Evolutionary conservation across 1,284 basidiomycete species (phyloP), one percentile per base, ranked within the genome.

Genomic region (Malassezia pachydermatis): DNA sequence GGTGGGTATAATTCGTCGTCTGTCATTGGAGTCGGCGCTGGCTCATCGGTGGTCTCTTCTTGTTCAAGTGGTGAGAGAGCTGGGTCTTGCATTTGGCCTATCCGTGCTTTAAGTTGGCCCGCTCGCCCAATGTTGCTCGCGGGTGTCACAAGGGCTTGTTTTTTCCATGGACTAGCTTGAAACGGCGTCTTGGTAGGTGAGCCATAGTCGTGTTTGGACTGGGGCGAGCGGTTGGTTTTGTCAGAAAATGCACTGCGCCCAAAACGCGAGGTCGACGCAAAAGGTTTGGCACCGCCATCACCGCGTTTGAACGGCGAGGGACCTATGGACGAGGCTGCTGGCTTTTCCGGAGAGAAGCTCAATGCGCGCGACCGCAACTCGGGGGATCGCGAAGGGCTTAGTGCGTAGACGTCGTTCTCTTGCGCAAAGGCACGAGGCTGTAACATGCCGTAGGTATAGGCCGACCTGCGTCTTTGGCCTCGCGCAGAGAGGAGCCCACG

Each of bases 1-100:
- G 62, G 59, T 8, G 65, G 65, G 33, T 62, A 65, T 47, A 58
- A 45, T 30, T 67, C 64, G 20, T 67, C 64, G 27, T 63, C 64
- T 4, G 56, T 57, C 50, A 63, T 16, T 16, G 19, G 13, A 7
- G 32, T 3, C 3, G 28, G 17, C 19, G 7, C 9, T 14, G 19
- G 14, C 16, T 10, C 16, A 17, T 36, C 34, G 10, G 14, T 10
- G 34, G 20, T 19, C 2, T 10, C 5, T 2, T n/a, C n/a, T 20
- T 19, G 34, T 17, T 36, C 11, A n/a, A n/a, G n/a, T n/a, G n/a
- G n/a, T n/a, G n/a, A n/a, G n/a, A n/a, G n/a, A n/a, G n/a, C n/a
- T 11, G 60, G 54, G 34, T 63, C 64, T 39, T 57, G 27, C 25
- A 61, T 55, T 39, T 67, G 60, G 39, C 58, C 62, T 51, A 67